Conservation (phyloP, 805 yeast species). For the Jamesozyma spencerorum region DNA sequence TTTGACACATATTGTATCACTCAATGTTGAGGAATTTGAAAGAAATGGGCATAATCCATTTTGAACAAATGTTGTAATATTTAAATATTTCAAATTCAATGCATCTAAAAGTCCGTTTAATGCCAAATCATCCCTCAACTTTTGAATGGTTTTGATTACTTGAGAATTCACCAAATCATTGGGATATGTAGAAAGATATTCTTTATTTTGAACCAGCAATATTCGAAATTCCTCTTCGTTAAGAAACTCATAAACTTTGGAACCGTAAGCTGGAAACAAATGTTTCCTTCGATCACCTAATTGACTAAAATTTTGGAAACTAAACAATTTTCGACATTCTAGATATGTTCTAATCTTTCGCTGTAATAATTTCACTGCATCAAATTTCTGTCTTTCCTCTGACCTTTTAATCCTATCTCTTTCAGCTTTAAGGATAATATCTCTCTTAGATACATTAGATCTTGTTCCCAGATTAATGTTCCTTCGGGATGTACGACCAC, state of each 20-base stretch:
- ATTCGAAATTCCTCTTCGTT: constrained; percentile 7
- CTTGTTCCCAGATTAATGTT: constrained; percentile 52
- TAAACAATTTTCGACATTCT: constrained; percentile 26
- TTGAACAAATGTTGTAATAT: constrained; percentile 1
- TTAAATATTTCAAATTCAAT: constrained; percentile 7
- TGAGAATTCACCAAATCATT: constrained; percentile 8
- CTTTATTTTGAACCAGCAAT: constrained; percentile 6
- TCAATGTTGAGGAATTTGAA: not conserved
- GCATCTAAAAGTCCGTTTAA: constrained; percentile 4
- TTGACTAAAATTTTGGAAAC: constrained; percentile 6
- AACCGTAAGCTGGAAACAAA: constrained; percentile 29
- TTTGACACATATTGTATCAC: not conserved
- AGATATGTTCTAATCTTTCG: constrained; percentile 35
- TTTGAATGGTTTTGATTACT: constrained; percentile 6
- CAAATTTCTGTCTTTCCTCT: constrained; percentile 38
- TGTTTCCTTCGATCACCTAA: constrained; percentile 1
- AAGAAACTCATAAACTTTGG: constrained; percentile 10
- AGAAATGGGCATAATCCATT: constrained; percentile 2
- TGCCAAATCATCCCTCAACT: constrained; percentile 8
- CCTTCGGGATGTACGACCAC: constrained; percentile 52
- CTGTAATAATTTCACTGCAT: constrained; percentile 46
- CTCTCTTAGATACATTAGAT: constrained; percentile 32
- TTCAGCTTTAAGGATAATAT: constrained; percentile 53
- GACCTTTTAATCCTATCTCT: constrained; percentile 61
- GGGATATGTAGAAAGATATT: constrained; percentile 9